These are phyloP conservation scores for Stentor coeruleus DNA, from an alignment of 73 alveolate genomes.

Conservation along the genomic window DNA sequence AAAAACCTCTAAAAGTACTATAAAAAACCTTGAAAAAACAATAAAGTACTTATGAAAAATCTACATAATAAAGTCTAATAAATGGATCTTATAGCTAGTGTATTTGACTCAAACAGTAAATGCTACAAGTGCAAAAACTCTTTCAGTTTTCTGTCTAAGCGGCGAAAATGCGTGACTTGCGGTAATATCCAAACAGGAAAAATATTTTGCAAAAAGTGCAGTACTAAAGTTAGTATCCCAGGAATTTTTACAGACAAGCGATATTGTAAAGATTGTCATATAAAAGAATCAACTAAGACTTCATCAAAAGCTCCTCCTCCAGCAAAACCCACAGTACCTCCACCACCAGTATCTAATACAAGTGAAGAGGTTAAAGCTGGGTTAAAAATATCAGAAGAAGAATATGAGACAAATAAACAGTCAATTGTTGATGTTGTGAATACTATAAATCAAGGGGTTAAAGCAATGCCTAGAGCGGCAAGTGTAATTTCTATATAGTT, in stretches of 20 bases:
- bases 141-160: not conserved
- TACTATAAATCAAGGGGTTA: not conserved
- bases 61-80: no score
- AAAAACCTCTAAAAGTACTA: no score
- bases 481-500: not conserved
- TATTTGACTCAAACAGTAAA: not conserved
- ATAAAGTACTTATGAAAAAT: no score
- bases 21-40: no score
- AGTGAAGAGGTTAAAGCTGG: not conserved
- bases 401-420: not conserved
- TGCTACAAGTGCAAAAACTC: not conserved
- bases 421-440: not conserved
- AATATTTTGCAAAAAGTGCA: not conserved
- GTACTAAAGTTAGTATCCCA: not conserved
- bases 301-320: not conserved
- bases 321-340: not conserved
- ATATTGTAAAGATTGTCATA: not conserved
- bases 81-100: constrained; percentile 17
- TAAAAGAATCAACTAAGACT: not conserved
- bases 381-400: not conserved
- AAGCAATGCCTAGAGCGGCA: not conserved
- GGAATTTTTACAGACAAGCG: not conserved
- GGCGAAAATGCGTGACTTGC: constrained; percentile 13
- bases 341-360: not conserved
- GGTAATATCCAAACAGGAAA: not conserved